Base-by-base conservation (phyloP, 2,329 filamentous ascomycete species). In the Fusarium tupiense region DNA sequence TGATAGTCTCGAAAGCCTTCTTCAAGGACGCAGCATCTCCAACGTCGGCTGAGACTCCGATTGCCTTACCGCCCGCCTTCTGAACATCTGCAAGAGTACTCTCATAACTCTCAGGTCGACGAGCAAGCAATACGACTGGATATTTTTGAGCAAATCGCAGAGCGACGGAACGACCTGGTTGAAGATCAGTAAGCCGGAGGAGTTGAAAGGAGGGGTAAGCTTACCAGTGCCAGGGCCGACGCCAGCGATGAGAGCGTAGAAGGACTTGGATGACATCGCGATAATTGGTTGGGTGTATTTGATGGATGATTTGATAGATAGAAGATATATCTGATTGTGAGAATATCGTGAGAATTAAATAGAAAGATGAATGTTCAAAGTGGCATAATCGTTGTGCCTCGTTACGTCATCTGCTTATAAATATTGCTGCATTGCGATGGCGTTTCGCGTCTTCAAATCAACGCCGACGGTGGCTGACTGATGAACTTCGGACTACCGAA, bases 81-180 rank as follows among this genome's bases (percentile, higher is more conserved):
- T 91, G 91, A 83, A 96, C 94, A 75, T 94, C 92, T 6, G 87
- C 80, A 12, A 93, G 91, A 6, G 94, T 86, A n/a, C 86, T 83
- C 64, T 89, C 86, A 82, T 91, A 94, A 81, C 87, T 93, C 47
- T 89, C 87, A 0, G 91, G 86, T 22, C 85, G 90, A 57, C 93
- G 91, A 19, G 93, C 90, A n/a, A 96, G 88, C 3, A 96, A 86
- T 4, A 93, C 91, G 3, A 96, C 91, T 0, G 92, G 90, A 79
- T 96, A 96, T 14, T 87, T 78, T 70, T 90, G 83, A 44, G 90
- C 87, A 79, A 93, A 92, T 66, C 86, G 87, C 61, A 88, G 83
- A 26, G 91, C 91, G 12, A 85, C 80, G 5, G 87, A 83, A 46
- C 84, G 80, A 73, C 87, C 86, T 85, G 41, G 3, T 37, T 1